These are phyloP conservation scores for Ogataea henricii DNA, from an alignment of 805 yeast species.

Conservation along the genomic window DNA sequence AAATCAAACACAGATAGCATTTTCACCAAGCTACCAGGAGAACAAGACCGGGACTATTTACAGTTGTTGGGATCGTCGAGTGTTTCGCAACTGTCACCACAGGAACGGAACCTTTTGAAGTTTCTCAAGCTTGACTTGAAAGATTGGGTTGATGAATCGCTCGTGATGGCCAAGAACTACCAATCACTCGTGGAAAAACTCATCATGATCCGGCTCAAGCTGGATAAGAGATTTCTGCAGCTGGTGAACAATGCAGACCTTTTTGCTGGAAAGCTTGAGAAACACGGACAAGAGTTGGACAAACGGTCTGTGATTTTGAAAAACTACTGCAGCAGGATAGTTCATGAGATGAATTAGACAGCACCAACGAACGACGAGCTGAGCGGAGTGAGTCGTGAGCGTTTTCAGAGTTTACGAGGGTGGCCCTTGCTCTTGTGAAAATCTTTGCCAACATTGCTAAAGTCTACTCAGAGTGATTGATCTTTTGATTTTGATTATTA, in stretches of 20 bases:
- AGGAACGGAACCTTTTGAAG: conserved; percentile 21
- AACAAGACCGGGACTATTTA: conserved; percentile 14
- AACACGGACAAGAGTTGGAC: conserved; percentile 36
- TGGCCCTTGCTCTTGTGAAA: too few species aligned
- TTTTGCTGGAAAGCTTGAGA: conserved; percentile 24
- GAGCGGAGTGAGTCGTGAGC: too few species aligned
- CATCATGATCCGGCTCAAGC: conserved; percentile 40
- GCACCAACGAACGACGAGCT: neutral
- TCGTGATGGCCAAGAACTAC: conserved; percentile 36
- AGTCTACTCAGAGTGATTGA: too few species aligned
- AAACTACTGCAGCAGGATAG: conserved; percentile 45
- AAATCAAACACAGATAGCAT: conserved; percentile 15
- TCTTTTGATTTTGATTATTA: conserved; percentile 9
- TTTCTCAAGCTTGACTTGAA: conserved; percentile 20
- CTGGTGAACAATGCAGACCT: conserved; percentile 23
- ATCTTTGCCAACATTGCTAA: too few species aligned
- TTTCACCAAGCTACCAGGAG: conserved; percentile 18
- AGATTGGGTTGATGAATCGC: conserved; percentile 43
- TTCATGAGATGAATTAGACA: conserved; percentile 20
- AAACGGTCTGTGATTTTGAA: conserved; percentile 42
- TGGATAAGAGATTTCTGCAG: conserved; percentile 39
- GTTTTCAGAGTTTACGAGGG: too few species aligned
- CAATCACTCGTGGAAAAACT: conserved; percentile 36
- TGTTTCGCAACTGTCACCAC: conserved; percentile 10
- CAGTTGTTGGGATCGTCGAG: conserved; percentile 12